phyloP scores from a whole-genome alignment of 2,329 filamentous ascomycete genomes.

The Lachnellula suecica region DNA sequence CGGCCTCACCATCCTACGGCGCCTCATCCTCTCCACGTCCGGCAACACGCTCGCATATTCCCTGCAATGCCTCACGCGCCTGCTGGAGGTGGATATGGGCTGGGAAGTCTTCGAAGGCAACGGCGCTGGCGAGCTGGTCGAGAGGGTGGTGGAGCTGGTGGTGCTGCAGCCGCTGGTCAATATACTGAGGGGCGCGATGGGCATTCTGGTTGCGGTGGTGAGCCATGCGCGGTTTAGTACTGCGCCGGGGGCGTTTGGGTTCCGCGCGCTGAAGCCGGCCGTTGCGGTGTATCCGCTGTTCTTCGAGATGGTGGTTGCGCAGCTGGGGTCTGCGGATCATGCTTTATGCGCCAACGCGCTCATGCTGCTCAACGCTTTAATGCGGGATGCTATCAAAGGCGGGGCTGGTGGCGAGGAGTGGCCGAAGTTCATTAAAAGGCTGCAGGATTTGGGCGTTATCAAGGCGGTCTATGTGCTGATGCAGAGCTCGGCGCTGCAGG shows the following conservation, averaged over 20 bases:
- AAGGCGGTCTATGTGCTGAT: slow-evolving; percentile 89
- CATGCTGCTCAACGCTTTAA: slow-evolving; percentile 92
- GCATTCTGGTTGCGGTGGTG: slow-evolving; percentile 90
- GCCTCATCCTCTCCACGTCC: slow-evolving; percentile 78
- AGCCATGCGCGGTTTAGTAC: slow-evolving; percentile 69
- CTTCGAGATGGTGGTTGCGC: slow-evolving; percentile 87
- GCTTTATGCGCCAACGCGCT: slow-evolving; percentile 92
- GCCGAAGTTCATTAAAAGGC: slow-evolving; percentile 89
- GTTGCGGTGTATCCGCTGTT: slow-evolving; percentile 92
- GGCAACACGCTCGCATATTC: slow-evolving; percentile 97
- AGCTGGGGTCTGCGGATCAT: slow-evolving; percentile 91
- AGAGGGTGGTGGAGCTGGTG: slow-evolving; percentile 84
- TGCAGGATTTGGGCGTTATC: slow-evolving; percentile 92
- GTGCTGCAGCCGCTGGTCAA: slow-evolving; percentile 96
- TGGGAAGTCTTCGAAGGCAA: slow-evolving; percentile 82
- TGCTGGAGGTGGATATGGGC: slow-evolving; percentile 95
- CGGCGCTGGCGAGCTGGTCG: slow-evolving; percentile 64
- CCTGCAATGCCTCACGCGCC: slow-evolving; percentile 79
- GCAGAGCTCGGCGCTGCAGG: slow-evolving; percentile 89
- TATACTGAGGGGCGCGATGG: slow-evolving; percentile 94
- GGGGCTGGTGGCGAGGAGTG: slow-evolving; percentile 66
- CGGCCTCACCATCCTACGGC: slow-evolving; percentile 77
- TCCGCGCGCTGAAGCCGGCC: slow-evolving; percentile 87
- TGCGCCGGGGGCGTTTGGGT: slow-evolving; percentile 72
- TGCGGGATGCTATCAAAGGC: slow-evolving; percentile 69